Evolutionary conservation across 2,329 filamentous ascomycete genomes (phyloP), one percentile per base, ranked within the genome.

Genomic region (Blumeria graminis): DNA sequence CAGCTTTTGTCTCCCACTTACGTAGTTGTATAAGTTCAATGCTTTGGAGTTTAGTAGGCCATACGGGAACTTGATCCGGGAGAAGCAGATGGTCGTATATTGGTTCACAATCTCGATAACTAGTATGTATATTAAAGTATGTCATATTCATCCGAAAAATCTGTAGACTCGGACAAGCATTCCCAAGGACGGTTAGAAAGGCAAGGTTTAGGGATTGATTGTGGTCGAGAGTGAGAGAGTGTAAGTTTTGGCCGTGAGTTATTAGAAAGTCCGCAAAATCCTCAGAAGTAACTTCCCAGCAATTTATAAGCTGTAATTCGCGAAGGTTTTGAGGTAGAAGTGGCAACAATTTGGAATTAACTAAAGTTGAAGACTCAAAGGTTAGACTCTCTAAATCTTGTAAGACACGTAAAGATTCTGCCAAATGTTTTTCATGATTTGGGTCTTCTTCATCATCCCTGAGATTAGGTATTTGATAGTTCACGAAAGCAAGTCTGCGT

Each of bases 1-100:
- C 87, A 0, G 80, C 78, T 36, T 76, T 73, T 0, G 77, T 74
- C 11, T 76, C 75, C 80, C 84, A 89, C 61, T 86, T 82, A 38
- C 86, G 79, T 59, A 94, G 74, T 59, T 92, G 81, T 45, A 82
- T 75, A 57, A 95, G 73, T 64, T 90, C 82, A 50, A 96, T 73
- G 2, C 74, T 72, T 55, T 80, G 78, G 1, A 96, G 72, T 5
- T 74, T 80, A 5, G 72, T 65, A 1, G 90, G 89, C 90, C 90
- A 96, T 0, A 74, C 77, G 0, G 90, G 89, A 5, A 82, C 68
- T 59, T 93, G 77, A 16, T 73, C 71, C 10, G 73, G 70, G 1
- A 68, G 67, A n/a, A 94, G 70, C 1, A 89, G 74, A 18, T 76
- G 71, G 0, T 84, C 77, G 64, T 89, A 94, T 53, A 80, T 73